Base-by-base conservation (phyloP, 768 basidiomycete genomes). In the Pleurotus sapidus region DNA sequence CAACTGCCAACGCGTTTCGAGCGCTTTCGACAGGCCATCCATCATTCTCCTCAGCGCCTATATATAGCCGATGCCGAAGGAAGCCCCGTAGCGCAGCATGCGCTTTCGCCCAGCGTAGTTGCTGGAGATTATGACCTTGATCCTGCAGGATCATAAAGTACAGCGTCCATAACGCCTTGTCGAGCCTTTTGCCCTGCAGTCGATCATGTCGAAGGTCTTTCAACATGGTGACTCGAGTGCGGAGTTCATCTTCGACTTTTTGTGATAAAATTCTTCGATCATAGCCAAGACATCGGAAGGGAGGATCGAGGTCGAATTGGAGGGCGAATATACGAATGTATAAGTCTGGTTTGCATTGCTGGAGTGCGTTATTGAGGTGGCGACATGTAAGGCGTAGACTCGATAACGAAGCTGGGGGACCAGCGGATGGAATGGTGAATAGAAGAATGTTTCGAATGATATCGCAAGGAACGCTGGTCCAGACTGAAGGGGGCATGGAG, bases 91-190 rank as follows among this genome's bases (percentile, higher is more conserved):
- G 67, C 56, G 83, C 78, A 0, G 56, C 37, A 3, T 74, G 72
- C 9, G 82, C 64, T 40, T 71, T 72, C 4, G 80, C 79, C 64
- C 74, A 72, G 48, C 72, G 63, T 12, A 84, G 70, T 58, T 80
- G 82, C 49, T 72, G 71, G 39, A 73, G 62, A 63, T 84, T 84
- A 59, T 73, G 77, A 54, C 76, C 79, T 24, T 83, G 77, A 59
- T 86, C 84, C 30, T 84, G 75, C 17, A 57, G 20, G 42, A 84
- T 69, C 82, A 88, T 84, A 37, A 80, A 65, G 63, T 81, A 84
- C 51, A 81, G 75, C 0, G 76, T 75, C 71, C 81, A 81, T 27
- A 88, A 66, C 9, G 76, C 77, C 57, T 81, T 76, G 0, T 68
- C 71, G 7, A 83, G 64, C 14, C 61, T 55, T 25, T 74, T 67